phyloP scores from a whole-genome alignment of 192 early-diverging fungal species.

The Cetraspora pellucida region DNA sequence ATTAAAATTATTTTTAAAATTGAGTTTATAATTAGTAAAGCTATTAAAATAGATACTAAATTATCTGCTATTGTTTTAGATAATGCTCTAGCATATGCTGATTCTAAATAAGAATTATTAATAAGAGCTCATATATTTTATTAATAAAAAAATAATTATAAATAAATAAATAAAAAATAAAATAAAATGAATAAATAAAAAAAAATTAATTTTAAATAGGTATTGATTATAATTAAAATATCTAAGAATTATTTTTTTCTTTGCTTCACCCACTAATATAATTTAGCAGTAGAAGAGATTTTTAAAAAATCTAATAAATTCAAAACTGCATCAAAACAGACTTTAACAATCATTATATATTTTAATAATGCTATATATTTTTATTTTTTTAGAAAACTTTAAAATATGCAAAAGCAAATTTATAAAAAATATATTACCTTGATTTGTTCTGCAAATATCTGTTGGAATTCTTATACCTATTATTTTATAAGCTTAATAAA shows the following conservation, averaged over 20 bases:
- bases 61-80: conserved; percentile 1
- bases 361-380: conserved; percentile 8
- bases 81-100: conserved; percentile 17
- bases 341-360: not conserved
- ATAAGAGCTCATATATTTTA: not conserved
- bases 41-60: too few relatives aligned
- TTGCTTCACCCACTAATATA: conserved; percentile 6
- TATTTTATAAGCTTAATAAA: conserved; percentile 8
- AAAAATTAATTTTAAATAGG: conserved; percentile 14
- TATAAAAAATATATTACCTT: conserved; percentile 13
- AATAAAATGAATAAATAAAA: too few relatives aligned
- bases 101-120: conserved; percentile 10
- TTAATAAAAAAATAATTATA: too few relatives aligned
- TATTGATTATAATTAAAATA: not conserved
- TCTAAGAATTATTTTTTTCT: not conserved
- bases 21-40: not conserved
- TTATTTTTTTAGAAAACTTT: conserved; percentile 26
- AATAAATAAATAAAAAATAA: too few relatives aligned
- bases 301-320: conserved; percentile 20
- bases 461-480: conserved; percentile 16
- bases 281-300: not conserved
- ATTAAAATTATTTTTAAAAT: conserved; percentile 11
- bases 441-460: not conserved
- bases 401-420: not conserved
- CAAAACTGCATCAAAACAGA: not conserved